These are phyloP conservation scores for Rhynchospora pubera DNA, from an alignment of 176 grass and related monocot species.

Conservation along the genomic window DNA sequence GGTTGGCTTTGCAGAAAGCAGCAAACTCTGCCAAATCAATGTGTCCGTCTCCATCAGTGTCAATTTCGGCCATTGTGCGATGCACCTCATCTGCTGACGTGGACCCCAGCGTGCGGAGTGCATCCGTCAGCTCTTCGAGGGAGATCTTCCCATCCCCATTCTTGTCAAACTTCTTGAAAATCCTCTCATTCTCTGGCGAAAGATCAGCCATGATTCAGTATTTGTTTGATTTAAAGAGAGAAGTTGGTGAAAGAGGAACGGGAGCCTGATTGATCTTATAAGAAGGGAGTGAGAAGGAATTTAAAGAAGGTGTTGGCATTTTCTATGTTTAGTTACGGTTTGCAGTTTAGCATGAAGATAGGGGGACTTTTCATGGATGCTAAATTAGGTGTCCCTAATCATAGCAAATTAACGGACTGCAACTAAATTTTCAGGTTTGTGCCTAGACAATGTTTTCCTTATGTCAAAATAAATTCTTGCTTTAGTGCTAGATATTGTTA, in stretches of 20 bases:
- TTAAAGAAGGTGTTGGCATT: background rate
- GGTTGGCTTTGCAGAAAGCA: conserved; percentile 80
- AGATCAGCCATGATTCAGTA: background rate
- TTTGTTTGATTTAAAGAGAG: background rate
- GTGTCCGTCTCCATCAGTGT: conserved; percentile 80
- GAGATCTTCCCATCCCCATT: conserved; percentile 85
- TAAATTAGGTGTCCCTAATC: conserved; percentile 7
- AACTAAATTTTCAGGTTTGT: background rate
- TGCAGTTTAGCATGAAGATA: background rate
- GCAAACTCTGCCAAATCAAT: conserved; percentile 79
- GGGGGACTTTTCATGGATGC: background rate
- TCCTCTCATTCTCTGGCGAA: conserved; percentile 58
- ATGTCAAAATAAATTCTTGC: background rate
- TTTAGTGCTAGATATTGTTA: background rate
- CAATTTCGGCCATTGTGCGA: conserved; percentile 90
- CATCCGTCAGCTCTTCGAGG: conserved; percentile 64
- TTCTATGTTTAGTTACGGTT: conserved; percentile 14
- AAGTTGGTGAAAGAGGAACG: background rate
- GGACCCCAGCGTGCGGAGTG: conserved; percentile 61
- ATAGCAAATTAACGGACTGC: conserved; percentile 1
- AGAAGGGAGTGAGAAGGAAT: background rate
- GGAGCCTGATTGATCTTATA: background rate
- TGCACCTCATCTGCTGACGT: conserved; percentile 77
- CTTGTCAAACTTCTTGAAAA: conserved; percentile 81
- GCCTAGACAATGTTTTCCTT: background rate